Base-by-base conservation (phyloP, 192 early-diverging fungal genomes). In the Piromyces sp. region DNA sequence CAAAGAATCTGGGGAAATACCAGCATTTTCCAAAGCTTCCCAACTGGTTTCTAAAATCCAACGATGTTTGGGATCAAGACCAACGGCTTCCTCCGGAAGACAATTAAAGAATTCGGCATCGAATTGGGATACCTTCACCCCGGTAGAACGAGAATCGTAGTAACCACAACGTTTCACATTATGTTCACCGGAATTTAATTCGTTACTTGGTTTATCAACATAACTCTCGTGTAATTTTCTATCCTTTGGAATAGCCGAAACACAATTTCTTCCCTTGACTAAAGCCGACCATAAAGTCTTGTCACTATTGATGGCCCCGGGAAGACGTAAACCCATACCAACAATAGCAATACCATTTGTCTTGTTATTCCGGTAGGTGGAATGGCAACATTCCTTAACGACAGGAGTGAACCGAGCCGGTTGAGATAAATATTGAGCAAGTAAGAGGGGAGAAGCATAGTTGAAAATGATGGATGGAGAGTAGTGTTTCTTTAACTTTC, bases 1-100 rank as follows among this genome's bases (percentile, higher is more conserved):
- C 80, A 84, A 26, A 9, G 51, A 68, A 11, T 68, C 51, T n/a
- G 51, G 51, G 2, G 51, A 78, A 12, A 85, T 79, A 79, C 85
- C 85, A n/a, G 85, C 68, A 82, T 86, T 85, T 51, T 58, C 78
- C 13, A 86, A 79, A 15, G 85, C 80, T 81, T 85, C 79, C 38
- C 80, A 79, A 38, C 85, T 80, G 14, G 84, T 85, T 51, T 83
- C 82, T 29, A 86, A 58, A 16, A 42, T 33, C 30, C 79, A 30
- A 30, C 30, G 30, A 29, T 81, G 82, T 22, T 30, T 37, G 19
- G 85, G 85, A 58, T 86, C 85, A 30, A 81, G 30, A 22, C n/a
- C 29, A 12, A 81, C n/a, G 22, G 85, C 85, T 81, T 86, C 85
- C 15, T 83, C 81, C 29, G 30, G 28, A 29, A 80, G 79, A n/a